Evolutionary conservation across 2,329 filamentous ascomycete genomes (phyloP), one percentile per base, ranked within the genome.

Genomic region (Cordyceps tenuipes): DNA sequence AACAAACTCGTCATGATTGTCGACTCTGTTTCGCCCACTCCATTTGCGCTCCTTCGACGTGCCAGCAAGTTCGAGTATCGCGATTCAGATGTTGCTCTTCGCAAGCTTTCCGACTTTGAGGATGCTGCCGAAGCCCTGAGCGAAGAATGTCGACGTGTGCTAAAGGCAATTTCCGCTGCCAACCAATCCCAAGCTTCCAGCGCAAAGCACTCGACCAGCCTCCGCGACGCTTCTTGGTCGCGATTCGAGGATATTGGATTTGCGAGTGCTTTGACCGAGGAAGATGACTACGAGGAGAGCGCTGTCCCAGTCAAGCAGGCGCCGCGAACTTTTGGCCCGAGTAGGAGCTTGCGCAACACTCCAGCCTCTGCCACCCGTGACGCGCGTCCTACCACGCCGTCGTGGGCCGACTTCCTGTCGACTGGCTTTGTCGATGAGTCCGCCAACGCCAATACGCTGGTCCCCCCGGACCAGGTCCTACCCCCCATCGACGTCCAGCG

Each of bases 1-100:
- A 88, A 91, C 62, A 92, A 90, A 70, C 91, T 99, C 5, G 87
- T 96, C 62, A 97, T 99, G 92, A 92, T 97, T 64, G 94, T 99
- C 21, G 90, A 97, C 66, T 86, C 87, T 0, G 93, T 99, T 41
- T 99, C 94, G 0, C 91, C 94, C 0, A 97, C 92, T 0, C 94
- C 94, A 0, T 97, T 97, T 73, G 83, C 94, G 3, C 81, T 99
- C 13, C 78, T 99, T 48, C 89, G 94, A 62, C 86, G 94, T 66
- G 91, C 92, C 50, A 96, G 90, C 71, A 89, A 97, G 71, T 97
- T 99, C 71, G 89, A 97, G 73, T 99, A 97, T 70, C 86, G 92
- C 62, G 91, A 96, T 64, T 88, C 91, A 51, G 91, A 97, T 69
- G 79, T 79, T 63, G 89, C 89, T n/a, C 75, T 99, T 57, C 89